A percentile compares a stretch with the other conserved stretches of the same genome.
phyloP scores from a whole-genome alignment of 306 rosid genomes.

The Ochetophila trinervis region DNA sequence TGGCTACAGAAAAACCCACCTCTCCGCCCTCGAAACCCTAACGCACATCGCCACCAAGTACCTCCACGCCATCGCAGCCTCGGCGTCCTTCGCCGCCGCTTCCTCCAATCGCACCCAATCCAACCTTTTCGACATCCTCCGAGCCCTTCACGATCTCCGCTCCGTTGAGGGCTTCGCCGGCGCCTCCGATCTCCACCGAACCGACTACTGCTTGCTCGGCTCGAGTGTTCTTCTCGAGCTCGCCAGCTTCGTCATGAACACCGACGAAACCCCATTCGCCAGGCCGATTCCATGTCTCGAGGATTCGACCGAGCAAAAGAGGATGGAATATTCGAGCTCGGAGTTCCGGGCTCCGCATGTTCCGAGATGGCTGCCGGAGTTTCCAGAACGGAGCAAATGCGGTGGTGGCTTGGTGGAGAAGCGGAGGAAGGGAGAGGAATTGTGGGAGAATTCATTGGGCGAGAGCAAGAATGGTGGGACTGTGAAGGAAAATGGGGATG shows the following conservation, averaged over 20 bases:
- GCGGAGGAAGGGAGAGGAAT: constrained; percentile 52
- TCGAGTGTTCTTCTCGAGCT: constrained; percentile 49
- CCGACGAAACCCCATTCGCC: constrained; percentile 45
- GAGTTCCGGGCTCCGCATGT: constrained; percentile 33
- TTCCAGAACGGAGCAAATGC: constrained; percentile 32
- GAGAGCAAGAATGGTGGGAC: constrained; percentile 10
- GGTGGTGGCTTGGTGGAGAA: constrained; percentile 13
- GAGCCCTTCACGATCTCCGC: constrained; percentile 51
- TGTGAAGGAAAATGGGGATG: not conserved
- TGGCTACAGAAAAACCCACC: constrained; percentile 44
- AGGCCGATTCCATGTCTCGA: constrained; percentile 39
- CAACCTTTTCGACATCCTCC: constrained; percentile 61
- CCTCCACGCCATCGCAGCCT: constrained; percentile 40
- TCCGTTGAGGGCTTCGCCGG: constrained; percentile 47
- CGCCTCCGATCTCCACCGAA: constrained; percentile 35
- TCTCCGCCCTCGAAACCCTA: constrained; percentile 51
- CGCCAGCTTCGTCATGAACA: constrained; percentile 31
- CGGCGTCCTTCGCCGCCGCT: constrained; percentile 46
- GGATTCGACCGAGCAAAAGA: not conserved
- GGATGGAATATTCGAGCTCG: not conserved
- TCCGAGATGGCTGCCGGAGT: constrained; percentile 69
- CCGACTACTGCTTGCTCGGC: constrained; percentile 25
- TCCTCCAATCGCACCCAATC: constrained; percentile 50
- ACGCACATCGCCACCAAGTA: constrained; percentile 48
- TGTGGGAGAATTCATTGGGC: constrained; percentile 50